phyloP scores from a whole-genome alignment of 306 rosid genomes.

The Begonia peltatifolia region DNA sequence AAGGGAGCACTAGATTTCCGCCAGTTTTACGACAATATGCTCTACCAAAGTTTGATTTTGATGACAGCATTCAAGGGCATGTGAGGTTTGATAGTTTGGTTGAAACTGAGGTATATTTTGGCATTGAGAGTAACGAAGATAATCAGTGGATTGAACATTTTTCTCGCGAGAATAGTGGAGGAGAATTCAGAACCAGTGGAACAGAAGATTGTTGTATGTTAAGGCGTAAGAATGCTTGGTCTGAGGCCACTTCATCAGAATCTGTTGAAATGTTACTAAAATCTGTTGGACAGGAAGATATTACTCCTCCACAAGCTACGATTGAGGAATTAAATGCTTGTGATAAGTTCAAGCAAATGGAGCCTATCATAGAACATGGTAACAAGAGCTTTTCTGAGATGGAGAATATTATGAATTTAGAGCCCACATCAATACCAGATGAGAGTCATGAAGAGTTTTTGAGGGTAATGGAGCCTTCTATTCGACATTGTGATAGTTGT shows the following conservation, averaged over 20 bases:
- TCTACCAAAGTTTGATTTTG: conserved; percentile 93
- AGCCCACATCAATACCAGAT: no score
- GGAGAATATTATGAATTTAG: no score
- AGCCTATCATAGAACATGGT: conserved; percentile 28
- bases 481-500: no score
- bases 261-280: conserved; percentile 95
- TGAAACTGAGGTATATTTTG: conserved; percentile 60
- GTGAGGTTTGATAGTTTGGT: conserved; percentile 92
- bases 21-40: conserved; percentile 68
- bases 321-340: conserved; percentile 52
- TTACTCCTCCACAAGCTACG: conserved; percentile 36
- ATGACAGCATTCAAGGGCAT: conserved; percentile 83
- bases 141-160: conserved; percentile 83
- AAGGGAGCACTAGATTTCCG: conserved; percentile 75
- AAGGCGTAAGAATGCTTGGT: conserved; percentile 89
- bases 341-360: conserved; percentile 72
- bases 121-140: conserved; percentile 41
- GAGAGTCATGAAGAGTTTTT: no score
- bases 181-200: conserved; percentile 63
- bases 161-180: conserved; percentile 78
- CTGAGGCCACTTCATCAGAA: conserved; percentile 99
- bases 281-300: conserved; percentile 96
- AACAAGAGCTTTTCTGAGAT: no score
- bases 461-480: no score
- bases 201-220: conserved; percentile 67